Evolutionary conservation across 345 rosid genomes (phyloP).

Genomic region (Capsella bursapastoris): DNA sequence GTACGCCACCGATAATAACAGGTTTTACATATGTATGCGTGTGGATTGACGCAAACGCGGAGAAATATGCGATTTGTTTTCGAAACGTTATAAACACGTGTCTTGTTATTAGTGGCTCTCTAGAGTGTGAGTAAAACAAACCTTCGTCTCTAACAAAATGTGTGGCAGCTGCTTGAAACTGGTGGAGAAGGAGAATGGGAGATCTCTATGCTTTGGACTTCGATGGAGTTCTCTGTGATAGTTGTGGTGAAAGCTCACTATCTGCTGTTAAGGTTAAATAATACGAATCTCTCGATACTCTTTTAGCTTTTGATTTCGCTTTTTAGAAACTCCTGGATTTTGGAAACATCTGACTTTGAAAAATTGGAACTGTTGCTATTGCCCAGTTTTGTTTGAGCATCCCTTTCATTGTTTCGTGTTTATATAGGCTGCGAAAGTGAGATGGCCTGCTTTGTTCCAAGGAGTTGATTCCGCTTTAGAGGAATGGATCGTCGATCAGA

Average conservation of each 20-base stretch:
- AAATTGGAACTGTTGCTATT: neutral
- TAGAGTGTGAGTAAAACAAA: neutral
- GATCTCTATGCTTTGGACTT: constrained; percentile 93
- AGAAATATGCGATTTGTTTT: neutral
- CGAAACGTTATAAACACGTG: constrained; percentile 10
- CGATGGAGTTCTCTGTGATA: constrained; percentile 94
- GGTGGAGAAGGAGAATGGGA: constrained; percentile 48
- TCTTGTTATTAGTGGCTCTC: neutral
- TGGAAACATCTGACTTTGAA: neutral
- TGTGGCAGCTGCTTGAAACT: constrained; percentile 37
- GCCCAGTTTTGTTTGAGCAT: neutral
- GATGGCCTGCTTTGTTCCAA: constrained; percentile 78
- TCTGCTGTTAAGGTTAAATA: constrained; percentile 82
- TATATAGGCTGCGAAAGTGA: constrained; percentile 76
- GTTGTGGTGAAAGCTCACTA: constrained; percentile 94
- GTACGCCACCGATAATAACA: constrained; percentile 20
- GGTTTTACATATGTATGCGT: constrained; percentile 11
- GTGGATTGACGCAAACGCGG: constrained; percentile 16
- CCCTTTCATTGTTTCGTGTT: neutral
- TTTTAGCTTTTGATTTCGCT: neutral
- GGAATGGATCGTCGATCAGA: constrained; percentile 90
- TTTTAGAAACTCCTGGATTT: constrained; percentile 11
- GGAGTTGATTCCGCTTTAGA: constrained; percentile 66
- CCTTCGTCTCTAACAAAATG: constrained; percentile 10
- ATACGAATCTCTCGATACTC: neutral